phyloP scores from a whole-genome alignment of 1,139 yeast species.

The Saccharomycopsis hybrid region DNA sequence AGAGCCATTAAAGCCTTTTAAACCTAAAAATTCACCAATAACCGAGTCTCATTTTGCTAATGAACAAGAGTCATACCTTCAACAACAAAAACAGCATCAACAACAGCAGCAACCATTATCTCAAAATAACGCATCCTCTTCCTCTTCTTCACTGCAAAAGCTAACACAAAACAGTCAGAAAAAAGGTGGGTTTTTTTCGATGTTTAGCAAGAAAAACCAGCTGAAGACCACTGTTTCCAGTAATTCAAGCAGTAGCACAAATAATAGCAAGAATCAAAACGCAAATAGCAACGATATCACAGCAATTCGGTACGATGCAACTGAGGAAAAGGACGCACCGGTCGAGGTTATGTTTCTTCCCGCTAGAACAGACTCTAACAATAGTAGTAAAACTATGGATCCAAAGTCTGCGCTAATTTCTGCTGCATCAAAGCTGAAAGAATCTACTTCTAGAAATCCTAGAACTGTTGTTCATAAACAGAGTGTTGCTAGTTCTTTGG shows the following conservation, averaged over 20 bases:
- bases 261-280: neutral
- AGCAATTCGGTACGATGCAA: constrained; percentile 19
- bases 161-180: neutral
- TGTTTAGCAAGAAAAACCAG: constrained; percentile 13
- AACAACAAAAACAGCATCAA: no score
- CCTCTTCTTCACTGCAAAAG: neutral
- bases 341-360: constrained; percentile 20
- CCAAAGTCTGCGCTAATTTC: neutral
- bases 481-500: constrained; percentile 9
- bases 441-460: neutral
- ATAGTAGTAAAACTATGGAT: neutral
- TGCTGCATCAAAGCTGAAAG: neutral
- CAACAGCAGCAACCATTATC: no score
- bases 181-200: constrained; percentile 16
- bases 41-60: neutral
- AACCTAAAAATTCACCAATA: constrained; percentile 6
- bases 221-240: neutral
- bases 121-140: neutral
- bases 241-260: no score
- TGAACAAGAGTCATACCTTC: no score
- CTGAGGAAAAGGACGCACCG: constrained; percentile 20
- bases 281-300: constrained; percentile 4
- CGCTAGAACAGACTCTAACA: constrained; percentile 1
- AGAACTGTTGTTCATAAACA: constrained; percentile 10
- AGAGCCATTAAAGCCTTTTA: neutral